Conservation (phyloP, 192 early-diverging fungal genomes). For the Endogone sp. region DNA sequence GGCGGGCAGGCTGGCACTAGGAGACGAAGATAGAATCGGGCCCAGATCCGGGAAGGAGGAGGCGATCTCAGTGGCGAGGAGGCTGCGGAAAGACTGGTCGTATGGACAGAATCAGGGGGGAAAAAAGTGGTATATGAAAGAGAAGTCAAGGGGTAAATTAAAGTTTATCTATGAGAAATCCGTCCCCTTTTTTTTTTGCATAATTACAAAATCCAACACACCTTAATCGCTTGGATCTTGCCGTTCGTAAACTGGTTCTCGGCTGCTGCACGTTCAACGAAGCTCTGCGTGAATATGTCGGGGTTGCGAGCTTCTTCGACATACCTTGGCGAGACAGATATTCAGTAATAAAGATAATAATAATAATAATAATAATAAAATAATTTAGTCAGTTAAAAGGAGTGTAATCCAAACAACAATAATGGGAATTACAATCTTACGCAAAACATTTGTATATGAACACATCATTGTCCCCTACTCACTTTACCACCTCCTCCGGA, state of each 20-base stretch:
- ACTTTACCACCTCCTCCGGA: constrained; percentile 52
- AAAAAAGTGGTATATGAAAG: too few species aligned
- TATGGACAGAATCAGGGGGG: too few species aligned
- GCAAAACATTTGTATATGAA: too few species aligned
- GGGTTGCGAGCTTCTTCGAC: constrained; percentile 49
- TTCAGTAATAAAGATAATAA: too few species aligned
- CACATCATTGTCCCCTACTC: background rate
- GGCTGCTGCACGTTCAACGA: constrained; percentile 43
- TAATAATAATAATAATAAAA: background rate
- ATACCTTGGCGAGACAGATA: constrained; percentile 22
- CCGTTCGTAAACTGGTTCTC: constrained; percentile 55
- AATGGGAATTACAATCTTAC: too few species aligned
- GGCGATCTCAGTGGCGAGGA: constrained; percentile 22
- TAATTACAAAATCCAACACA: constrained; percentile 11
- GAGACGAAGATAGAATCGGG: too few species aligned
- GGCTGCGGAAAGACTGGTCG: constrained; percentile 19
- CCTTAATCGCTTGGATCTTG: constrained; percentile 46
- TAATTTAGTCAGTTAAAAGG: background rate
- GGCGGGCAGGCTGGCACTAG: too few species aligned
- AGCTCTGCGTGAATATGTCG: constrained; percentile 48
- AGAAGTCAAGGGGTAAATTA: too few species aligned
- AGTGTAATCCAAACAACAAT: too few species aligned
- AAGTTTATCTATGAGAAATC: too few species aligned
- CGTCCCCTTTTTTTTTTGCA: too few species aligned
- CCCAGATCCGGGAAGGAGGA: constrained; percentile 30